Evolutionary conservation across 805 yeast genomes (phyloP).

Genomic region (Lipomyces oligophaga): DNA sequence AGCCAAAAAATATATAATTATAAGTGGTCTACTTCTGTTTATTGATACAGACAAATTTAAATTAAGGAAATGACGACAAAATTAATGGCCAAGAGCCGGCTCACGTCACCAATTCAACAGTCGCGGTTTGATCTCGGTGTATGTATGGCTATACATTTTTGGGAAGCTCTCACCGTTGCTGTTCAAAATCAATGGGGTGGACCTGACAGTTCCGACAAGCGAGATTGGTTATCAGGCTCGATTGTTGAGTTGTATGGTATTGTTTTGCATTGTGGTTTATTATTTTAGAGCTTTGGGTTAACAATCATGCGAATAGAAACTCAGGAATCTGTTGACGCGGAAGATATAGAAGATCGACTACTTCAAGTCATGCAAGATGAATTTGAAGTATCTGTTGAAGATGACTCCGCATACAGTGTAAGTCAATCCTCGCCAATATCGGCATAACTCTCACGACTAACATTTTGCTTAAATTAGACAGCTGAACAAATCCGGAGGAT

Average conservation of each 20-base stretch:
- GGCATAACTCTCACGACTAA: background rate
- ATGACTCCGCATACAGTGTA: slow-evolving; percentile 67
- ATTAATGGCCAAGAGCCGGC: slow-evolving; percentile 6
- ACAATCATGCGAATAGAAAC: slow-evolving; percentile 8
- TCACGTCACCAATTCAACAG: slow-evolving; percentile 46
- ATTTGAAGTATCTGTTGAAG: slow-evolving; percentile 83
- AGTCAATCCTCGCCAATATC: background rate
- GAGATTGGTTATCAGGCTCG: slow-evolving; percentile 90
- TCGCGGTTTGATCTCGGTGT: slow-evolving; percentile 89
- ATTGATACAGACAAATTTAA: too few species aligned
- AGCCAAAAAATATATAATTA: too few species aligned
- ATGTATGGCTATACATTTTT: slow-evolving; percentile 80
- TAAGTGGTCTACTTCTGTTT: too few species aligned
- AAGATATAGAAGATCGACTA: slow-evolving; percentile 77
- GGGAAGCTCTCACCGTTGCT: slow-evolving; percentile 87
- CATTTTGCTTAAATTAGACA: slow-evolving; percentile 40
- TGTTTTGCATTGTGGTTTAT: background rate
- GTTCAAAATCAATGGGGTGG: slow-evolving; percentile 97
- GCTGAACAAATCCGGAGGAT: slow-evolving; percentile 62
- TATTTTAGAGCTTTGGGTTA: background rate
- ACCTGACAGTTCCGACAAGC: slow-evolving; percentile 77
- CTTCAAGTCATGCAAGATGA: slow-evolving; percentile 92
- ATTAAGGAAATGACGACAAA: too few species aligned
- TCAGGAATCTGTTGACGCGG: slow-evolving; percentile 59
- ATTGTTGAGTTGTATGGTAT: slow-evolving; percentile 71